Evolutionary conservation across 1,284 basidiomycete species (phyloP).

Genomic region (Cystodermella granulosa): DNA sequence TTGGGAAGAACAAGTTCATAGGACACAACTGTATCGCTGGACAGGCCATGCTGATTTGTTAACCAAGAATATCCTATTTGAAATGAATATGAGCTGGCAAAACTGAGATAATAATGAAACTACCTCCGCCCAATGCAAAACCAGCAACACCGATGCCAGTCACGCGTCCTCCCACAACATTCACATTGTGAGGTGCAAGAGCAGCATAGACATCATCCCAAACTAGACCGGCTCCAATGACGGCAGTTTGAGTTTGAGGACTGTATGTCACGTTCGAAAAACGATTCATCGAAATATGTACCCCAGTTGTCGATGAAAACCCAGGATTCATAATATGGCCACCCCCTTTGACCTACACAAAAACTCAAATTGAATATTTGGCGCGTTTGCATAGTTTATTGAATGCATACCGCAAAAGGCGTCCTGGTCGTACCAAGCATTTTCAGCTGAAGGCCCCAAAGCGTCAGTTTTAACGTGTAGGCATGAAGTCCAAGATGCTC

Average conservation of each 20-base stretch:
- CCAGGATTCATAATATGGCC: constrained; percentile 53
- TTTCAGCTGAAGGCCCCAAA: constrained; percentile 30
- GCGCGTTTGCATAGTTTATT: not conserved
- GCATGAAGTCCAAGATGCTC: constrained; percentile 20
- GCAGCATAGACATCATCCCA: constrained; percentile 58
- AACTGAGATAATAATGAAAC: not conserved
- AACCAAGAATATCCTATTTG: constrained; percentile 45
- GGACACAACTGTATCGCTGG: constrained; percentile 45
- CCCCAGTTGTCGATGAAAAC: constrained; percentile 52
- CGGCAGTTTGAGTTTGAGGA: constrained; percentile 35
- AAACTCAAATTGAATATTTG: not conserved
- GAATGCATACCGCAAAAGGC: constrained; percentile 41
- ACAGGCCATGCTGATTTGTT: constrained; percentile 50
- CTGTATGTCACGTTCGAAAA: constrained; percentile 48
- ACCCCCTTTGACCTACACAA: constrained; percentile 43
- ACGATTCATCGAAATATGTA: constrained; percentile 52
- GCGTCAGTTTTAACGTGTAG: not conserved
- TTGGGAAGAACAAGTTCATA: constrained; percentile 50
- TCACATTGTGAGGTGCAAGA: constrained; percentile 44
- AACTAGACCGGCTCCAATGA: constrained; percentile 48
- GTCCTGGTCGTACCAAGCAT: constrained; percentile 43
- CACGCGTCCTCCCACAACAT: constrained; percentile 52
- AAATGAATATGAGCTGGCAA: not conserved
- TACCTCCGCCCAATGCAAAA: constrained; percentile 53
- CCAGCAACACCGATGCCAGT: constrained; percentile 55